Percentiles rank a stretch among this genome's conserved stretches.
phyloP scores from a whole-genome alignment of 305 asterid genomes.

The Solanum aculeatissimum region DNA sequence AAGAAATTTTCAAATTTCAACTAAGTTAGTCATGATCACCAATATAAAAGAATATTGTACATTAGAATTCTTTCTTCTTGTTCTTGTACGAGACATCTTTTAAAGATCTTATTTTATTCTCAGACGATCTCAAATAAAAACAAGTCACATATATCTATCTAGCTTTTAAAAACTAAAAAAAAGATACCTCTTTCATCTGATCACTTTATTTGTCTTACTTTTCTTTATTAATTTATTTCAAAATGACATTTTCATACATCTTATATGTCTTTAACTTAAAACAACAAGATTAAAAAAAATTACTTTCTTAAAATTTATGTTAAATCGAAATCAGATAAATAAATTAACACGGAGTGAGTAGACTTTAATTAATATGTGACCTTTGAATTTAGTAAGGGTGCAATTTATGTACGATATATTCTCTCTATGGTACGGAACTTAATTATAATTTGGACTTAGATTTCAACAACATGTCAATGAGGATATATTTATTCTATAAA shows the following conservation, averaged over 20 bases:
- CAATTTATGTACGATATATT: background rate
- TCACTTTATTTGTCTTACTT: background rate
- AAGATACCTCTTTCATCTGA: rapidly evolving
- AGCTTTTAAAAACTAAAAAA: background rate
- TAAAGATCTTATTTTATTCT: background rate
- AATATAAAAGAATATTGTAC: background rate
- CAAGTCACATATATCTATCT: background rate
- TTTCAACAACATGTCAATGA: background rate
- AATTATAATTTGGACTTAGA: background rate
- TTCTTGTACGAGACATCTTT: background rate
- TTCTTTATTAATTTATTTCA: no score
- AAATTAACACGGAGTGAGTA: background rate
- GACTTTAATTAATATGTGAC: background rate
- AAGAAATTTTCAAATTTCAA: background rate
- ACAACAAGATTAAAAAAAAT: background rate
- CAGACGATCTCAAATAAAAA: background rate
- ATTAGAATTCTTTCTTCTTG: background rate
- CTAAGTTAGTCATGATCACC: background rate
- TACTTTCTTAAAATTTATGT: no score
- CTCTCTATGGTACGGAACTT: background rate
- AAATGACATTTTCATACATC: no score
- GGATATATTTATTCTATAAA: background rate
- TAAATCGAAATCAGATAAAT: background rate
- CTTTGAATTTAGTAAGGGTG: background rate
- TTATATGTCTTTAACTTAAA: background rate